Percentiles rank a stretch among this genome's conserved stretches.
Conservation (phyloP, 495 filamentous ascomycete species). For the Hypoxylon trugodes region DNA sequence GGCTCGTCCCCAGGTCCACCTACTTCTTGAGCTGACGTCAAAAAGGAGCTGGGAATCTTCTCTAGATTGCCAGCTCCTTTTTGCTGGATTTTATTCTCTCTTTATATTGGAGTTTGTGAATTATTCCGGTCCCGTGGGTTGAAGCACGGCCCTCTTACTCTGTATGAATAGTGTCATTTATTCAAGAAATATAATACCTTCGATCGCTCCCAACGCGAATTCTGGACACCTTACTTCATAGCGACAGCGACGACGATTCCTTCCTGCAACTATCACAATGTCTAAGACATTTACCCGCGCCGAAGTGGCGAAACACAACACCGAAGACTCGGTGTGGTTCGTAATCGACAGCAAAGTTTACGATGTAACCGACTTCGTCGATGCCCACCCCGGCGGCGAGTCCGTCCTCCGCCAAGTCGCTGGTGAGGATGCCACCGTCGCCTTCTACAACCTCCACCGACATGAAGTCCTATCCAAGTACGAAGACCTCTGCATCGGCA, state of each 20-base stretch:
- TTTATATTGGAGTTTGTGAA: constrained; percentile 1
- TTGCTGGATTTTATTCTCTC: neutral
- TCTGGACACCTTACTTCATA: neutral
- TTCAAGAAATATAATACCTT: neutral
- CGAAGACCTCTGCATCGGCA: constrained; percentile 75
- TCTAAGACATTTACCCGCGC: constrained; percentile 71
- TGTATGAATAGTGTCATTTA: constrained; percentile 1
- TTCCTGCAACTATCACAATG: constrained; percentile 18
- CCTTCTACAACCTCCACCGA: constrained; percentile 93
- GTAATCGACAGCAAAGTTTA: constrained; percentile 92
- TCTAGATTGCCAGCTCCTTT: no score
- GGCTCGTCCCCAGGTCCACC: constrained; percentile 24
- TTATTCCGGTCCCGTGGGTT: neutral
- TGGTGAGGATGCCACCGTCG: constrained; percentile 83
- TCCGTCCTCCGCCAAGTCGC: constrained; percentile 85
- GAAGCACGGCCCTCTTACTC: neutral
- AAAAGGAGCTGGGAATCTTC: constrained; percentile 3
- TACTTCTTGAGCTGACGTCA: neutral
- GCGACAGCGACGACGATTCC: neutral
- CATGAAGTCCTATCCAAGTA: constrained; percentile 89
- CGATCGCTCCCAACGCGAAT: no score
- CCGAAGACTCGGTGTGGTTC: constrained; percentile 78
- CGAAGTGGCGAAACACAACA: constrained; percentile 83
- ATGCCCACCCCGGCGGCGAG: constrained; percentile 88
- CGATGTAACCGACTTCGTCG: constrained; percentile 90